phyloP scores from a whole-genome alignment of 495 filamentous ascomycete genomes.

The Hypoxylon lienhwacheense region DNA sequence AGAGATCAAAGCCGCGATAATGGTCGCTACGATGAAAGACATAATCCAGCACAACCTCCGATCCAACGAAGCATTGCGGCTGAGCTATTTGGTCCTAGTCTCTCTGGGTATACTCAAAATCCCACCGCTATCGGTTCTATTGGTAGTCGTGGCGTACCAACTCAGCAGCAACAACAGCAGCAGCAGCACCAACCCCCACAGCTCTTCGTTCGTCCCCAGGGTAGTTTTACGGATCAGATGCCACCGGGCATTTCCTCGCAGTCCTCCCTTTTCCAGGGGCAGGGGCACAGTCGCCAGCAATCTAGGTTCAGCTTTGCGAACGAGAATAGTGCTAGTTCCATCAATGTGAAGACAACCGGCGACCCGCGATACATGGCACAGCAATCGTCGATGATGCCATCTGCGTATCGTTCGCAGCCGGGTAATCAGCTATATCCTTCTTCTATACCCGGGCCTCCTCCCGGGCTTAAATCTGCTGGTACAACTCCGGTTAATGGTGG shows the following conservation, averaged over 20 bases:
- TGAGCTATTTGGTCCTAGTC: slow-evolving; percentile 56
- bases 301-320: slow-evolving; percentile 90
- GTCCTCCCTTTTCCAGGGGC: slow-evolving; percentile 66
- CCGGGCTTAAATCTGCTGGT: slow-evolving; percentile 90
- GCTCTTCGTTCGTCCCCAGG: slow-evolving; percentile 61
- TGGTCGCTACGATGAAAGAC: slow-evolving; percentile 54
- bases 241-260: slow-evolving; percentile 51
- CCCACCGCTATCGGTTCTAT: slow-evolving; percentile 54
- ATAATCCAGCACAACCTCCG: slow-evolving; percentile 68
- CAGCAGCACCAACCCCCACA: slow-evolving; percentile 83
- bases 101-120: slow-evolving; percentile 56
- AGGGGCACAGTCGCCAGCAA: slow-evolving; percentile 80
- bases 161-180: slow-evolving; percentile 79
- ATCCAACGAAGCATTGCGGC: slow-evolving; percentile 64
- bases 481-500: slow-evolving; percentile 71
- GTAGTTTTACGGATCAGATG: slow-evolving; percentile 61
- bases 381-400: slow-evolving; percentile 86
- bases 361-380: slow-evolving; percentile 88
- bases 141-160: slow-evolving; percentile 71
- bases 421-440: slow-evolving; percentile 64
- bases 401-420: slow-evolving; percentile 61
- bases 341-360: slow-evolving; percentile 75
- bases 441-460: slow-evolving; percentile 86
- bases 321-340: slow-evolving; percentile 59
- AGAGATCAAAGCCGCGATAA: slow-evolving; percentile 56